Conservation (phyloP, 2,329 filamentous ascomycete species). For the Trichocomaceae sp. region DNA sequence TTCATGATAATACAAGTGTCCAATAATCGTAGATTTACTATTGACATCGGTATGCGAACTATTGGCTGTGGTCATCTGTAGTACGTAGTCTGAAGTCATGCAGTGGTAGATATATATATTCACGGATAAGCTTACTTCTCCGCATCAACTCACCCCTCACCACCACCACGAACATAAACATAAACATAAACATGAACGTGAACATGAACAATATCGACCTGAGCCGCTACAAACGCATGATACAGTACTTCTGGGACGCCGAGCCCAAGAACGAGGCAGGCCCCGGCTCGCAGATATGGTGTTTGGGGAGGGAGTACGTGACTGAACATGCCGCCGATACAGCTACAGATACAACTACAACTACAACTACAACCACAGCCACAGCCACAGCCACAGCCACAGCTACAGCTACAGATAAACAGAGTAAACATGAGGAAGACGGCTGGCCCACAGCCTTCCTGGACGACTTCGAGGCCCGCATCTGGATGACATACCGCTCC, state of each 20-base stretch:
- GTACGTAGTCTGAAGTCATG: too few relatives aligned
- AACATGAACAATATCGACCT: slow-evolving; percentile 67
- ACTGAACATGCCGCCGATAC: slow-evolving; percentile 15
- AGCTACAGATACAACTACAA: not conserved
- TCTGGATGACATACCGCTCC: slow-evolving; percentile 96
- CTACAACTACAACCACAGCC: not conserved
- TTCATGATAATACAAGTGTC: too few relatives aligned
- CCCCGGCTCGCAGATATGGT: slow-evolving; percentile 71
- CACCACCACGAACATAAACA: too few relatives aligned
- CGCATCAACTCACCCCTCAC: slow-evolving; percentile 4
- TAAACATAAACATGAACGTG: too few relatives aligned
- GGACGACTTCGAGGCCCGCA: slow-evolving; percentile 82
- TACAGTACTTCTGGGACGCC: slow-evolving; percentile 89
- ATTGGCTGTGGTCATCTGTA: too few relatives aligned
- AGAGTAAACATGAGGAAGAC: too few relatives aligned
- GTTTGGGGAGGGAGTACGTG: slow-evolving; percentile 59
- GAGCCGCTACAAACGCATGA: slow-evolving; percentile 70
- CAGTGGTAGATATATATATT: not conserved
- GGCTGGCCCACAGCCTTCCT: slow-evolving; percentile 83
- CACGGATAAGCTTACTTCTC: slow-evolving; percentile 6
- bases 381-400: slow-evolving; percentile 11
- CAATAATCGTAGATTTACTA: too few relatives aligned
- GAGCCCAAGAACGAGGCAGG: slow-evolving; percentile 71
- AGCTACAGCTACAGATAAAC: not conserved
- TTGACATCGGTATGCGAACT: too few relatives aligned